Percentiles rank a stretch among this genome's conserved stretches.
Conservation (phyloP, 257 asterid species). For the Voacanga thouarsii region DNA sequence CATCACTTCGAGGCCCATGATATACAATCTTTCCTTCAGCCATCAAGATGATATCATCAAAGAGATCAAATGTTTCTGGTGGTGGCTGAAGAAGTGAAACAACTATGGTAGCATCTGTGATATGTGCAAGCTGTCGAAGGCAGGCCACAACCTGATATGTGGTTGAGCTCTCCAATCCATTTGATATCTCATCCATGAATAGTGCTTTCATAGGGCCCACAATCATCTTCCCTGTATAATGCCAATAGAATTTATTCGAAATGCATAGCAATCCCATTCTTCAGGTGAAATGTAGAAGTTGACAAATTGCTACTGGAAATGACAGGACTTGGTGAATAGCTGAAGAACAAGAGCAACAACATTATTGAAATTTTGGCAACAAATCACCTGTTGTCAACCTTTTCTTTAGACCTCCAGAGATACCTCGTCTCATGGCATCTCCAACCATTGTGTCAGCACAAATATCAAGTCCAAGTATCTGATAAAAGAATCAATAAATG, state of each 20-base stretch:
- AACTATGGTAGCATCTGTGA: constrained; percentile 60
- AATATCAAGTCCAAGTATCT: constrained; percentile 60
- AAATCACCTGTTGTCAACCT: constrained; percentile 48
- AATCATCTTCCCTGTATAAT: constrained; percentile 59
- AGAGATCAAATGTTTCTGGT: constrained; percentile 69
- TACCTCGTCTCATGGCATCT: constrained; percentile 53
- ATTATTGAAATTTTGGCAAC: not conserved
- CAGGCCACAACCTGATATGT: constrained; percentile 67
- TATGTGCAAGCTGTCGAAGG: constrained; percentile 59
- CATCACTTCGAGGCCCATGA: constrained; percentile 56
- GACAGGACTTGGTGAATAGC: not conserved
- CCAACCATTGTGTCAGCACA: constrained; percentile 51
- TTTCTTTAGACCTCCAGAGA: constrained; percentile 64
- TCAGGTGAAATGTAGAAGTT: not conserved
- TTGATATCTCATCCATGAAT: constrained; percentile 78
- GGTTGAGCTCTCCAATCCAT: constrained; percentile 74
- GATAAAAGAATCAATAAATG: not conserved
- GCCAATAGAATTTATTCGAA: not conserved
- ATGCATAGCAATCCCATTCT: not conserved
- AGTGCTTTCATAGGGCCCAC: constrained; percentile 61
- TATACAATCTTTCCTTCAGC: constrained; percentile 71
- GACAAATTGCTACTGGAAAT: not conserved
- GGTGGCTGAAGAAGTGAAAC: constrained; percentile 80
- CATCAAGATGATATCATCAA: constrained; percentile 58
- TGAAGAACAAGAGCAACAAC: not conserved